Conservation (phyloP, 2,329 filamentous ascomycete genomes). For the Akanthomyces dipterigenus region DNA sequence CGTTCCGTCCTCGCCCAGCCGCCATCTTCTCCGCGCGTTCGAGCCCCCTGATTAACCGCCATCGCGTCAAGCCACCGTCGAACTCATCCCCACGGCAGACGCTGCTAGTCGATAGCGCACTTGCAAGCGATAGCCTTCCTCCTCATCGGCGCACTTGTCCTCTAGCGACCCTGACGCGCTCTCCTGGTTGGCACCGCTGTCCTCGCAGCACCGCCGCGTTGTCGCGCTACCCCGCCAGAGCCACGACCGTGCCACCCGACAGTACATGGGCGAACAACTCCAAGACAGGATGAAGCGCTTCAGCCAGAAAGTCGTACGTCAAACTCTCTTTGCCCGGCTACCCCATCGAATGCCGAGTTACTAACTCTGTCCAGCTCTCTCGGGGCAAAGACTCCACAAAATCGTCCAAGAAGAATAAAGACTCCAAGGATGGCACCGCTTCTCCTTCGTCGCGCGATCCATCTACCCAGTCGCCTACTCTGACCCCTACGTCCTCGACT, state of each 20-base stretch:
- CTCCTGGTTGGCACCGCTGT: neutral
- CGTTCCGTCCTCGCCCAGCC: neutral
- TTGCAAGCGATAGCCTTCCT: neutral
- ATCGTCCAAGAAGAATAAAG: slow-evolving; percentile 70
- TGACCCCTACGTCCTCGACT: slow-evolving; percentile 83
- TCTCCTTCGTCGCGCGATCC: slow-evolving; percentile 61
- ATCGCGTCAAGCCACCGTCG: slow-evolving; percentile 3
- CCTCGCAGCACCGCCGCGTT: slow-evolving; percentile 6
- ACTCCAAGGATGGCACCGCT: slow-evolving; percentile 67
- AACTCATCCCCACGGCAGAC: neutral
- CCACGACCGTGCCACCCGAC: slow-evolving; percentile 3
- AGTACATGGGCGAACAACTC: slow-evolving; percentile 10
- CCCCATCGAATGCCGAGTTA: slow-evolving; percentile 5
- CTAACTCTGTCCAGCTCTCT: slow-evolving; percentile 61
- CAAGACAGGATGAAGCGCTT: slow-evolving; percentile 85
- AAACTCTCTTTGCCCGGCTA: neutral
- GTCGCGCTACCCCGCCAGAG: slow-evolving; percentile 12
- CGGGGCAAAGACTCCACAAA: slow-evolving; percentile 83
- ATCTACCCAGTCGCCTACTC: slow-evolving; percentile 52
- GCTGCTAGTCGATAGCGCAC: neutral
- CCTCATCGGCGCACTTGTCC: neutral
- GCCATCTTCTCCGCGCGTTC: neutral
- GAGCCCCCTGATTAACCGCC: slow-evolving; percentile 5
- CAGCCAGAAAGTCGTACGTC: slow-evolving; percentile 90
- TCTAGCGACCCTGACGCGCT: slow-evolving; percentile 1